Base-by-base conservation (phyloP, 2,329 filamentous ascomycete species). In the Aaosphaeria arxii region DNA sequence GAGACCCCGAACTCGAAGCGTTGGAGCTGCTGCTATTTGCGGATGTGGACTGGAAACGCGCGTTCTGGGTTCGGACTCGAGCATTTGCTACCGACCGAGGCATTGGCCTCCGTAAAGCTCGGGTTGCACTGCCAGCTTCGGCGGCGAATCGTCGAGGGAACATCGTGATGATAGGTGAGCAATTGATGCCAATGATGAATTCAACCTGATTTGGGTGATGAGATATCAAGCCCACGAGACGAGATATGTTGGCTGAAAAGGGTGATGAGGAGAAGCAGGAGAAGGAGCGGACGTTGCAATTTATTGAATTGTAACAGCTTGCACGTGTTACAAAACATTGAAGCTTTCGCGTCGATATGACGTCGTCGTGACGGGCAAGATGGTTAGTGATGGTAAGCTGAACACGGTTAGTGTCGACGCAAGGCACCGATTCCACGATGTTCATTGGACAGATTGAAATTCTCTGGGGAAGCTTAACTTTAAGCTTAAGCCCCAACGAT, bases 41-140 rank as follows among this genome's bases (percentile, higher is more conserved):
- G 6, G 58, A 57, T 24, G 64, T 67, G 7, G 66, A 67, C 44
- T 69, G 64, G 52, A 66, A 67, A 17, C 66, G 66, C 11, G 60
- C 51, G 38, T 57, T 54, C 55, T 66, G 62, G 40, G 51, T 49
- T 39, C 63, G 63, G 49, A 63, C 55, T 35, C 60, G 58, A 31
- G 61, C 59, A 40, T 62, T 63, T 24, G 17, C 17, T 31, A 52
- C 50, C 44, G 58, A 51, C 13, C 55, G 57, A 6, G 55, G 49
- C 40, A 59, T 53, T 44, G 64, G 64, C 24, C 58, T 60, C 42
- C 60, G 59, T n/a, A 62, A 56, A 44, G 54, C 57, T 33, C 64
- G 62, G 53, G 62, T 61, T 46, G 59, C 58, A 42, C 55, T 57
- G 48, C 59, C 56, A 11, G 64, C 62, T 50, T 64, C 64, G 30